phyloP scores from a whole-genome alignment of 129 eudicot species.

The Arctium lappa region DNA sequence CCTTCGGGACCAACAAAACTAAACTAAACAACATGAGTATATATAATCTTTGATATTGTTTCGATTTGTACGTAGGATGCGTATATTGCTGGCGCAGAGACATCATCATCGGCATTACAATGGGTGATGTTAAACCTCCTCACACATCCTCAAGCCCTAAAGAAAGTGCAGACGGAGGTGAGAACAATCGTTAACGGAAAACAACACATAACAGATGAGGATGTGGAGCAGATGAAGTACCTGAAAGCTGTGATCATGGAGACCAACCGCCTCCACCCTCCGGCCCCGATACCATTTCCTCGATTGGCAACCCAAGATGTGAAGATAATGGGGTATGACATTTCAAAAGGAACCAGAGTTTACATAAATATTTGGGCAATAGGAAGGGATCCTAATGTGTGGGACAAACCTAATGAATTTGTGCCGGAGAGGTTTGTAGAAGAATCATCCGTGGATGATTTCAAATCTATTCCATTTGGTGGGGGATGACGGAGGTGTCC shows the following conservation, averaged over 20 bases:
- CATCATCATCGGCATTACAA: constrained; percentile 15
- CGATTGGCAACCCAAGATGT: constrained; percentile 14
- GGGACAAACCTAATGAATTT: constrained; percentile 3
- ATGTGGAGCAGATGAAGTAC: neutral
- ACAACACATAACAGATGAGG: neutral
- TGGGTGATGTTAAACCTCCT: constrained; percentile 29
- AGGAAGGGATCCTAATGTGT: constrained; percentile 22
- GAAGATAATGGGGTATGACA: constrained; percentile 17
- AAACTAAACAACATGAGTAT: neutral
- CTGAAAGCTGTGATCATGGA: constrained; percentile 22
- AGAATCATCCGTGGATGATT: neutral
- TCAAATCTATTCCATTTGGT: constrained; percentile 23
- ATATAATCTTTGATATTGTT: neutral
- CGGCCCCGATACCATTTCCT: constrained; percentile 13
- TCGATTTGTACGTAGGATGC: constrained; percentile 15
- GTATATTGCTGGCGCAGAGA: constrained; percentile 19
- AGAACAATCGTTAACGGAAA: constrained; percentile 8
- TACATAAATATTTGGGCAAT: constrained; percentile 28
- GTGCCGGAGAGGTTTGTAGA: constrained; percentile 23
- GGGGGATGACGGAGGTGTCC: constrained; percentile 29
- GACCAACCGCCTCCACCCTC: constrained; percentile 22
- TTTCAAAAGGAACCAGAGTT: constrained; percentile 25
- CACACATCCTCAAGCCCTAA: constrained; percentile 5
- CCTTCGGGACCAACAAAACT: too few relatives aligned
- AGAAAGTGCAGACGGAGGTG: constrained; percentile 16